A percentile compares a stretch with the other conserved stretches of the same genome.
Conservation (phyloP, 2,329 filamentous ascomycete genomes). For the Ophiostoma montium region DNA sequence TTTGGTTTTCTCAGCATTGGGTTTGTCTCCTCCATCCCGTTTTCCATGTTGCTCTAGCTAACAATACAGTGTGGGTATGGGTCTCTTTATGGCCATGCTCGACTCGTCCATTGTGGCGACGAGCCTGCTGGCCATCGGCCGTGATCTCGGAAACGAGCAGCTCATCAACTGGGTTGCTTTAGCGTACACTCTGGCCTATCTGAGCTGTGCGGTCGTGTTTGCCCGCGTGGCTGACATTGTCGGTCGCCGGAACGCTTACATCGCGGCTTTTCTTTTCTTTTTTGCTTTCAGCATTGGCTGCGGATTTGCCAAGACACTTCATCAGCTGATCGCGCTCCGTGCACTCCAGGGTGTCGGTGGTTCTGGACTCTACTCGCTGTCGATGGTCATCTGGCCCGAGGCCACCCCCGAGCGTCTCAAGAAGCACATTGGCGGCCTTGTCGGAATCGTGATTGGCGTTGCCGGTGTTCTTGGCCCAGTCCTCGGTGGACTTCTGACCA, state of each 20-base stretch:
- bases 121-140: constrained; percentile 39
- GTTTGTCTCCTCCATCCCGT: no score
- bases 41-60: no score
- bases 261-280: constrained; percentile 37
- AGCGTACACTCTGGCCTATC: constrained; percentile 40
- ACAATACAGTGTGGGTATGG: constrained; percentile 31
- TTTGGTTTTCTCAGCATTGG: constrained; percentile 11
- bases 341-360: constrained; percentile 38
- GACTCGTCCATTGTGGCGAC: constrained; percentile 48
- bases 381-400: constrained; percentile 41
- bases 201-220: constrained; percentile 41
- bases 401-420: constrained; percentile 27
- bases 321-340: constrained; percentile 34
- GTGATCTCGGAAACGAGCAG: constrained; percentile 32
- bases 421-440: constrained; percentile 30
- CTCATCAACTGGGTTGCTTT: constrained; percentile 40
- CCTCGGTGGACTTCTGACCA: constrained; percentile 35
- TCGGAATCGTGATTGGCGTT: constrained; percentile 34
- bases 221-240: constrained; percentile 40
- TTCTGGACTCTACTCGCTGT: constrained; percentile 39
- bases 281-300: constrained; percentile 42
- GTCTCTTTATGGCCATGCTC: constrained; percentile 43
- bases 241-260: constrained; percentile 37
- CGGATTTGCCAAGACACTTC: constrained; percentile 29
- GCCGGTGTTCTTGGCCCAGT: constrained; percentile 38